Evolutionary conservation across 257 asterid species (phyloP), one percentile per base, ranked within the genome.

Genomic region (Vinca minor): DNA sequence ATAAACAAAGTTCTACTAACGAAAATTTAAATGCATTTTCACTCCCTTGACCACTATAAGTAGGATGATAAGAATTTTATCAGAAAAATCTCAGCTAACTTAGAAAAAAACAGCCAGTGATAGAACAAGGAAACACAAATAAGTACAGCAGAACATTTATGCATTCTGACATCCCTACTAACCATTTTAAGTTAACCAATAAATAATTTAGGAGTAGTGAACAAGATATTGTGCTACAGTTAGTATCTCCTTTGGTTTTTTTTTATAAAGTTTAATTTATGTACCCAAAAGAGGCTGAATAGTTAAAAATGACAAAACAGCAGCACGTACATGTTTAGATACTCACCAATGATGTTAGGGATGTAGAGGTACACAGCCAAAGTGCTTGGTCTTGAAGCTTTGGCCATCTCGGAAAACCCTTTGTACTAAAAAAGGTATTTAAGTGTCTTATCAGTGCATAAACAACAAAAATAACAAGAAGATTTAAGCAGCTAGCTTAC

Each of bases 271-370:
- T 15, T 18, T 13, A 29, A n/a, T 29, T 55, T 6, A 14, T 8
- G 21, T 15, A 13, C n/a, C 39, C 21, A 29, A 52, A 29, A 29
- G 12, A 15, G 31, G 39, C 6, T n/a, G 2, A 68, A 56, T 57
- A 75, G 34, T 56, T 65, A 10, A 39, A 0, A 10, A 39, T 5
- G 47, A 9, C 18, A 13, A 61, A 61, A 34, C 15, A 42, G 5
- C 5, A 56, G 41, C 53, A 46, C 6, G 44, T 21, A 32, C 14
- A 17, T 57, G 42, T 32, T 32, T 18, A 57, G 23, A 62, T 26
- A 66, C 79, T 71, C 42, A 89, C 97, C 96, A 52, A 92, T 87
- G 67, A 93, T 81, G 69, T 93, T 93, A 63, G 98, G 98, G 50
- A 93, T 86, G 75, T 91, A 88, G 41, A 91, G 91, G 75, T 91